These are phyloP conservation scores for Fusarium sp. DNA, from an alignment of 2,329 filamentous ascomycete species.

Conservation along the genomic window DNA sequence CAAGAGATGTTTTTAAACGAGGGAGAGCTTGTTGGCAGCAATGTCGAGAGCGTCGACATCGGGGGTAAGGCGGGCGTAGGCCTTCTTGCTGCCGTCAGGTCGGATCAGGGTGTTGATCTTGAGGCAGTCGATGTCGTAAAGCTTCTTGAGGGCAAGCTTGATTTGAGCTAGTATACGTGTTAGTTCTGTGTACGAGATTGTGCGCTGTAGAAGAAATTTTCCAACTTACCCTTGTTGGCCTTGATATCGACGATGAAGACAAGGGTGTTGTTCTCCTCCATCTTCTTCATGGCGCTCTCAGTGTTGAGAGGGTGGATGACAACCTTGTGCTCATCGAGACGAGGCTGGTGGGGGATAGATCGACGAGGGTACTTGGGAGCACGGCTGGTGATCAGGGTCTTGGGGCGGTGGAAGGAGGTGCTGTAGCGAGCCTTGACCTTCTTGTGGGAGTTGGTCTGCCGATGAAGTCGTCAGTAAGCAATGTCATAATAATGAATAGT, in stretches of 20 bases:
- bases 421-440: slow-evolving; percentile 90
- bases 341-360: slow-evolving; percentile 88
- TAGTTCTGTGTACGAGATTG: slow-evolving; percentile 1
- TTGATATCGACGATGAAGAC: slow-evolving; percentile 97
- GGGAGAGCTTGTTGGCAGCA: slow-evolving; percentile 97
- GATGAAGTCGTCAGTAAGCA: slow-evolving; percentile 8
- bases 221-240: slow-evolving; percentile 77
- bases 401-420: slow-evolving; percentile 97
- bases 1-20: slow-evolving; percentile 76
- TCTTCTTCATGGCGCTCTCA: slow-evolving; percentile 99
- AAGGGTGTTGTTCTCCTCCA: slow-evolving; percentile 99
- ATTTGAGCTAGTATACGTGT: slow-evolving; percentile 80
- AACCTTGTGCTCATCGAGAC: slow-evolving; percentile 97
- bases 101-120: slow-evolving; percentile 99
- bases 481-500: not conserved
- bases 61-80: slow-evolving; percentile 92
- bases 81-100: slow-evolving; percentile 98
- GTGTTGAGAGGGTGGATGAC: slow-evolving; percentile 98
- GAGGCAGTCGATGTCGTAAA: slow-evolving; percentile 97
- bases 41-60: slow-evolving; percentile 99
- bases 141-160: slow-evolving; percentile 97
- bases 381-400: slow-evolving; percentile 93
- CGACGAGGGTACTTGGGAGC: slow-evolving; percentile 97
- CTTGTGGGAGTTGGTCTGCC: slow-evolving; percentile 75
- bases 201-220: not conserved